Evolutionary conservation across 306 rosid species (phyloP).

Genomic region (Dicorynia guianensis): DNA sequence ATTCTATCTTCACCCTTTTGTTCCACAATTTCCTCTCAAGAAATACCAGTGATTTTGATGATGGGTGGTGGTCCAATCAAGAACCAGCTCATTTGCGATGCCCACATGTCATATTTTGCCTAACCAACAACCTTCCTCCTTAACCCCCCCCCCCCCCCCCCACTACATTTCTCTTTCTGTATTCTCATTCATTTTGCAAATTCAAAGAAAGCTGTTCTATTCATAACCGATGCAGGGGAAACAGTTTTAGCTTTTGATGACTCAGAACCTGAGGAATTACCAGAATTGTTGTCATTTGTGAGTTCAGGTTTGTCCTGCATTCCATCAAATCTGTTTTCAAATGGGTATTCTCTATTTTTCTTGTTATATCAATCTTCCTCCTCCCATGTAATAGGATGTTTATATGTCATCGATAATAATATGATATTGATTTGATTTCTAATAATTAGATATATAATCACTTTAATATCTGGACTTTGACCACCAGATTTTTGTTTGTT

Average conservation of each 20-base stretch:
- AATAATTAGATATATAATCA: slow-evolving; percentile 1
- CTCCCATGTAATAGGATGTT: neutral
- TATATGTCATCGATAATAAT: slow-evolving; percentile 7
- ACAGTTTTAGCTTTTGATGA: slow-evolving; percentile 31
- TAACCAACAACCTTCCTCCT: slow-evolving; percentile 32
- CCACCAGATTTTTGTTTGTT: slow-evolving; percentile 14
- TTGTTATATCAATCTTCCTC: slow-evolving; percentile 33
- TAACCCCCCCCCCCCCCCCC: neutral
- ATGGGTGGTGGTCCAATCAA: slow-evolving; percentile 54
- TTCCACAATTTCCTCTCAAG: slow-evolving; percentile 69
- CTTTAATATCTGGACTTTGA: slow-evolving; percentile 42
- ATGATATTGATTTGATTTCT: slow-evolving; percentile 17
- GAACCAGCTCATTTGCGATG: slow-evolving; percentile 45
- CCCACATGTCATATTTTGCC: slow-evolving; percentile 45
- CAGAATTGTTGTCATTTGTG: slow-evolving; percentile 39
- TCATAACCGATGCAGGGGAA: slow-evolving; percentile 16
- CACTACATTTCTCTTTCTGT: slow-evolving; percentile 33
- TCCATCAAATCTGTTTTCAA: neutral
- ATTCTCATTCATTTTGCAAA: slow-evolving; percentile 18
- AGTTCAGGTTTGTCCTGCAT: slow-evolving; percentile 56
- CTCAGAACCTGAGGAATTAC: slow-evolving; percentile 34
- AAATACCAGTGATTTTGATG: slow-evolving; percentile 49
- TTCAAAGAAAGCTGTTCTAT: slow-evolving; percentile 33
- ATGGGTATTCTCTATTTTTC: slow-evolving; percentile 9
- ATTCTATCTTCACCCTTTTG: slow-evolving; percentile 42